Evolutionary conservation across 768 basidiomycete genomes (phyloP).

Genomic region (Collybiopsis luxurians): DNA sequence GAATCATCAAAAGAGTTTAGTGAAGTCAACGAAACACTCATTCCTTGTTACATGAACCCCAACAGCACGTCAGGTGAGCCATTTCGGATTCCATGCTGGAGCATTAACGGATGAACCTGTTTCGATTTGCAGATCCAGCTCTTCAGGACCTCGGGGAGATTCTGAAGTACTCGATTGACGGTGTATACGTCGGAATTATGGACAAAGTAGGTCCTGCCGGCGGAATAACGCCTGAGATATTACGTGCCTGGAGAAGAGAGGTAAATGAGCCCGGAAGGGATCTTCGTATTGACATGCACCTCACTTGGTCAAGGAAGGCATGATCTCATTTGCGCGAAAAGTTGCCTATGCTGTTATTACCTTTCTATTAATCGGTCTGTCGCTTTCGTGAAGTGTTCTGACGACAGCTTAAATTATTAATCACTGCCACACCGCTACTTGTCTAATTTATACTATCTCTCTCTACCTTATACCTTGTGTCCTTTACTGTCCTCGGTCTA

Average conservation of each 20-base stretch:
- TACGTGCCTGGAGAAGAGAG: not conserved
- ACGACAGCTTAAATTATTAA: too few relatives aligned
- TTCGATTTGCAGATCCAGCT: not conserved
- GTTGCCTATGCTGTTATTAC: too few relatives aligned
- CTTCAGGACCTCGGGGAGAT: not conserved
- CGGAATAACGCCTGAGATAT: not conserved
- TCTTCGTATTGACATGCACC: not conserved
- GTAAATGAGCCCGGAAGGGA: not conserved
- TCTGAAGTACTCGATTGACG: not conserved
- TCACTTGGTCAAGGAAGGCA: not conserved
- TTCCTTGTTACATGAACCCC: constrained; percentile 5
- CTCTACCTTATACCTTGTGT: too few relatives aligned
- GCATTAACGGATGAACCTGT: not conserved
- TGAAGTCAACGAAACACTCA: not conserved
- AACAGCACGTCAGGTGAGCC: not conserved
- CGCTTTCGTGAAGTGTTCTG: too few relatives aligned
- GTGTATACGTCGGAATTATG: not conserved
- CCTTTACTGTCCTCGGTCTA: too few relatives aligned
- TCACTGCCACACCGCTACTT: too few relatives aligned
- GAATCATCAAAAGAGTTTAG: not conserved
- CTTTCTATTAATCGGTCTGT: too few relatives aligned
- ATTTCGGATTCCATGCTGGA: not conserved
- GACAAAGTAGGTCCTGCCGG: not conserved
- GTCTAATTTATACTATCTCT: too few relatives aligned
- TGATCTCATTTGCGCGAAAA: too few relatives aligned